phyloP scores from a whole-genome alignment of 352 stramenopile genomes.

The Globisporangium takayamanum region DNA sequence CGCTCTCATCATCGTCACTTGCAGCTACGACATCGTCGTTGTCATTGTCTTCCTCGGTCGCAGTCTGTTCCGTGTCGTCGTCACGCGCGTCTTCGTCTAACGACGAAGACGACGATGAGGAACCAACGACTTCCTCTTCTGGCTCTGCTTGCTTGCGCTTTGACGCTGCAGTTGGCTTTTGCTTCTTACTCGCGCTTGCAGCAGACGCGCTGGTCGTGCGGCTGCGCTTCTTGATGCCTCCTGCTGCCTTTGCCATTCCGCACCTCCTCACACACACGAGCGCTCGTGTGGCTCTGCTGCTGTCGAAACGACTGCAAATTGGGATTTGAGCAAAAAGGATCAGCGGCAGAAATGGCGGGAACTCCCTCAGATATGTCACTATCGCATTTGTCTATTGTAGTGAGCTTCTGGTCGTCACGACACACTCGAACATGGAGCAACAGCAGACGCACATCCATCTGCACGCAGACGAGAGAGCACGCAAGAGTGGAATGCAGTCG shows the following conservation, averaged over 20 bases:
- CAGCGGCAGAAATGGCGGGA: too few species aligned
- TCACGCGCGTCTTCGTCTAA: too few species aligned
- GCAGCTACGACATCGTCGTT: background rate
- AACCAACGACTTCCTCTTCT: background rate
- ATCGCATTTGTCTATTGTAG: too few species aligned
- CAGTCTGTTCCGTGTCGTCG: background rate
- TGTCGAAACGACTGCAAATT: too few species aligned
- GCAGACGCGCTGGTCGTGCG: background rate
- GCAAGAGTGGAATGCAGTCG: background rate
- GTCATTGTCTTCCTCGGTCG: background rate
- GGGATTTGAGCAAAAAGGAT: too few species aligned
- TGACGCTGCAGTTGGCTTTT: constrained; percentile 9
- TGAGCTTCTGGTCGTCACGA: too few species aligned
- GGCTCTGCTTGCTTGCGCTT: background rate
- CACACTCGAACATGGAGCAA: too few species aligned
- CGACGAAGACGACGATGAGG: too few species aligned
- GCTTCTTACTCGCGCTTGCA: constrained; percentile 12
- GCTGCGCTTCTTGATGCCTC: constrained; percentile 8
- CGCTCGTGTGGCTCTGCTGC: too few species aligned
- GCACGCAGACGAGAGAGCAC: background rate
- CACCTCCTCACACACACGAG: too few species aligned
- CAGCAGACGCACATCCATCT: too few species aligned
- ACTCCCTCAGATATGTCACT: too few species aligned
- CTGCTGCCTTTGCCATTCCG: background rate
- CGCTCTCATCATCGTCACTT: background rate